A percentile compares a stretch with the other conserved stretches of the same genome.
phyloP scores from a whole-genome alignment of 169 alveolate species.

The Plasmodium reichenowi region DNA sequence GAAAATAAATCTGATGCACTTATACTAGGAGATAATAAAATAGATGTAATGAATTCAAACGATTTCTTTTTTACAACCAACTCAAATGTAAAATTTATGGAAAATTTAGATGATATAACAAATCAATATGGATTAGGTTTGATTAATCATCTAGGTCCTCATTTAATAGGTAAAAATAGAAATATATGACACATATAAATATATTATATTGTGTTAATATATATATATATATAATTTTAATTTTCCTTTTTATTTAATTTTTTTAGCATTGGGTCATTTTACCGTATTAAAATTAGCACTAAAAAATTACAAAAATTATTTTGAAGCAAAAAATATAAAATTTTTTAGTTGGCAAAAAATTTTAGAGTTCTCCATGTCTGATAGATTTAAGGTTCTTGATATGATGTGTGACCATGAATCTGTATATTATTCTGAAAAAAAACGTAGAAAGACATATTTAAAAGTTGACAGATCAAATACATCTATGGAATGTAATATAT shows the following conservation, averaged over 20 bases:
- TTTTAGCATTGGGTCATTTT: slow-evolving; percentile 60
- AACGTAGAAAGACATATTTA: slow-evolving; percentile 48
- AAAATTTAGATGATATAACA: slow-evolving; percentile 6
- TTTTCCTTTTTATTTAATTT: too few relatives aligned
- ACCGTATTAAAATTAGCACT: slow-evolving; percentile 14
- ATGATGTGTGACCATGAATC: slow-evolving; percentile 31
- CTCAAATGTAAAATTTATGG: background rate
- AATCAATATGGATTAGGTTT: slow-evolving; percentile 2
- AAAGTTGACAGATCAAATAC: background rate
- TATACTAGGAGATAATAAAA: background rate
- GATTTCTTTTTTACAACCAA: slow-evolving; percentile 25
- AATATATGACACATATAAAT: too few relatives aligned
- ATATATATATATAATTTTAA: too few relatives aligned
- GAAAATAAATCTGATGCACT: background rate
- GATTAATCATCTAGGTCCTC: slow-evolving; percentile 7
- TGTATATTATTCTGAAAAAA: background rate
- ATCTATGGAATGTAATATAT: slow-evolving; percentile 38
- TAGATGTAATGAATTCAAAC: background rate
- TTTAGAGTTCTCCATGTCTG: slow-evolving; percentile 16
- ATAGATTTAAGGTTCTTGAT: slow-evolving; percentile 44
- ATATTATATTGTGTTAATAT: too few relatives aligned
- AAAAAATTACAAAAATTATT: slow-evolving; percentile 17
- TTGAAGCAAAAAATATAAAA: slow-evolving; percentile 1
- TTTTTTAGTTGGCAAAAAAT: slow-evolving; percentile 64
- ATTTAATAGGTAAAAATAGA: slow-evolving; percentile 14